Base-by-base conservation (phyloP, 1,139 yeast species). In the Meyerozyma smithsonii region DNA sequence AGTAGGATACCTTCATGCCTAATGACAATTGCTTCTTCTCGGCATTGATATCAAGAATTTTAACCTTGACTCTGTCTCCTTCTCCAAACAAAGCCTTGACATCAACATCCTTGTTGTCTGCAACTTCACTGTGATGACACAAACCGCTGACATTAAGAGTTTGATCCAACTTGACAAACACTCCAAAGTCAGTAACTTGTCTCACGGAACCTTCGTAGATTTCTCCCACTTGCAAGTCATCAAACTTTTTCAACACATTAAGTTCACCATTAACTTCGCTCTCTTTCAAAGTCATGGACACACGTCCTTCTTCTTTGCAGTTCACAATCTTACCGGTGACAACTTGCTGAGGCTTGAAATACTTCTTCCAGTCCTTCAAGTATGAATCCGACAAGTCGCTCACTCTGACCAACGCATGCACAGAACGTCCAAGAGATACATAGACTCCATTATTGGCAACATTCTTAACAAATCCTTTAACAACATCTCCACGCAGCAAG, bases 1-100 rank as follows among this genome's bases (percentile, higher is more conserved):
- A 90, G 62, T 84, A 88, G 4, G 96, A 86, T 2, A 97, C 97
- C 66, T 89, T 92, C 89, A 90, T 82, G 48, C 97, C 96, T 44
- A 90, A 74, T 1, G 95, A 82, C 35, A 90, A 58, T 56, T 85
- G 89, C 47, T 80, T 81, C 72, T 84, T 88, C 15, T 69, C 79
- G 4, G 54, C 44, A 54, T 86, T 82, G 36, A 83, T 71, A 36
- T 70, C 73, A 51, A 90, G 69, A 26, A 92, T 71, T 64, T 83
- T 84, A 33, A 87, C 95, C 65, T 86, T 86, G 35, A 90, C 97
- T 48, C 85, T 74, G 59, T 90, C 97, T 48, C 97, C 97, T 54
- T 80, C 87, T 40, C 85, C 82, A 61, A 90, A 89, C 45, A 90
- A 71, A 15, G 79, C 68, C 16, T 65, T 50, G 24, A 87, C 73